These are phyloP conservation scores for Murraya koenigii DNA, from an alignment of 345 rosid species.

Conservation along the genomic window DNA sequence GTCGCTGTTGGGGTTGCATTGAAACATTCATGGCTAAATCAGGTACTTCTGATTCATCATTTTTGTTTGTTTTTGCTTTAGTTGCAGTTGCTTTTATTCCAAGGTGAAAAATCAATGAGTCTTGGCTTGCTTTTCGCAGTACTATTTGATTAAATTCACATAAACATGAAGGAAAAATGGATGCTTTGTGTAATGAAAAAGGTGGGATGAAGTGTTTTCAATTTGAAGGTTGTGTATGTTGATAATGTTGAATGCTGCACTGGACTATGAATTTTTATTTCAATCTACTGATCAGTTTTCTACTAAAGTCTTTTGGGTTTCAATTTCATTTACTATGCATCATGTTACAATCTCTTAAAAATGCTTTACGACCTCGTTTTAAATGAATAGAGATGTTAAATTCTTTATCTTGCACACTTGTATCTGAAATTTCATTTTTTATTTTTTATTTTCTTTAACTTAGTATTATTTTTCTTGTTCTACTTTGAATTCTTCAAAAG, in stretches of 20 bases:
- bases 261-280: background rate
- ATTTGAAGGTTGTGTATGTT: background rate
- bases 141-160: background rate
- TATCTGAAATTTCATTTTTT: background rate
- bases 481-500: conserved; percentile 24
- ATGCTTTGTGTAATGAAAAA: background rate
- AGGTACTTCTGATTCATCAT: conserved; percentile 27
- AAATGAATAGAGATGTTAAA: conserved; percentile 4
- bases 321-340: background rate
- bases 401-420: background rate
- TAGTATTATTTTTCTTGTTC: conserved; percentile 3
- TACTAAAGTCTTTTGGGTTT: background rate
- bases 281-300: background rate
- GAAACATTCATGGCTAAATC: conserved; percentile 37
- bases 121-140: background rate
- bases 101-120: background rate
- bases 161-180: background rate
- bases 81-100: background rate
- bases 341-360: background rate
- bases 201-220: background rate
- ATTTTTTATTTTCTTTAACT: background rate
- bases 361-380: background rate
- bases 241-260: background rate
- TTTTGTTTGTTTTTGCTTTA: background rate
- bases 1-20: conserved; percentile 15